Evolutionary conservation across 1,139 yeast species (phyloP), one percentile per base, ranked within the genome.

Genomic region (Taiozyma onychis): DNA sequence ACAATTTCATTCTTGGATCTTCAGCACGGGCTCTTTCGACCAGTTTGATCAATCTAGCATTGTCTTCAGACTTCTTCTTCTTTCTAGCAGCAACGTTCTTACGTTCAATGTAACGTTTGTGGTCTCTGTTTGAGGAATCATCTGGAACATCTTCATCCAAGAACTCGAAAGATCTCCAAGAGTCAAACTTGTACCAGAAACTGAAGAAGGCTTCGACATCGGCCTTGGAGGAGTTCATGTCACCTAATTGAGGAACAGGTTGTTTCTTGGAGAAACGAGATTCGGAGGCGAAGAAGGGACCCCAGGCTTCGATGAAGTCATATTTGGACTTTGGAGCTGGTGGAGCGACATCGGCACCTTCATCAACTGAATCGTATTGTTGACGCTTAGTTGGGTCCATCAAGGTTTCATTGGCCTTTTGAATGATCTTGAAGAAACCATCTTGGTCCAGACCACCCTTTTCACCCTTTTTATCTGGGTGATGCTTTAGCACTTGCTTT

Each of bases 111-210:
- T 90, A 88, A 76, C 99, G 95, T 79, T 93, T 93, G 81, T 93
- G 96, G 71, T 93, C 99, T 80, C 99, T 90, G 83, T 93, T 95
- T 57, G 96, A 88, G 56, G 97, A 88, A 74, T 93, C 99, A 76
- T 93, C 99, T 60, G 99, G 99, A 66, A 91, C 97, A 69, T 93
- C 99, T 76, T 93, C 99, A 68, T 93, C 99, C 70, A 91, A 82
- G 75, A 91, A 93, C 76, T 93, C 99, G 68, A 93, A 93, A 45
- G 97, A 78, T 78, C 96, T 89, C 99, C 99, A 93, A 34, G 99
- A 93, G 70, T 93, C 98, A 63, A 93, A 89, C 70, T 87, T 86
- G 73, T 90, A 90, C 93, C 95, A 93, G 78, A 88, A 89, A 53
- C 78, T 75, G 77, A 93, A 93, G 75, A 93, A 95, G 45, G 73